Evolutionary conservation across 2,329 filamentous ascomycete genomes (phyloP), one percentile per base, ranked within the genome.

Genomic region (Mycogone perniciosa): DNA sequence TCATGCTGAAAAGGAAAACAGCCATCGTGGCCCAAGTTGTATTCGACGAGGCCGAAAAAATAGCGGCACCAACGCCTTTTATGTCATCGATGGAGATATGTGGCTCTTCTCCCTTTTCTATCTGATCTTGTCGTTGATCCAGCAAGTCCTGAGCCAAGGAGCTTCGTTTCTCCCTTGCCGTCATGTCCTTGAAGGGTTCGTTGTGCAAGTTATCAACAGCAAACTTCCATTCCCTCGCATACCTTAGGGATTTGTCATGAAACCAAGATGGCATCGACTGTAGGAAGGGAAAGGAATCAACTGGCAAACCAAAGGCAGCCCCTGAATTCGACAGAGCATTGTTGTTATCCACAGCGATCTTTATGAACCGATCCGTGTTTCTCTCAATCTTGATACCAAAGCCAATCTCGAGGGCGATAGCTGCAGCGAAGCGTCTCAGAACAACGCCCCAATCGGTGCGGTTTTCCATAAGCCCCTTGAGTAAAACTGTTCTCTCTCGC

Each of bases 241-340:
- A 63, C 34, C 54, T 59, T 20, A 67, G 57, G 1, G 62, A 62
- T 20, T 58, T 57, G 41, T 67, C 64, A 35, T 65, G 61, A 3
- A 64, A 58, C 56, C 64, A 71, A 30, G 65, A 57, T 0, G 75
- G 73, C n/a, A 77, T 55, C 53, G 68, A 67, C 39, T 64, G 66
- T 30, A 71, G 58, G n/a, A 68, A 61, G 0, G 76, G 76, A 47
- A 78, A 75, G 54, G 74, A 68, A 57, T 78, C 76, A 10, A 77
- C 71, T 2, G 74, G 62, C 2, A 70, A 73, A 4, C 58, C 61
- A 2, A 56, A 63, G 0, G 63, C 63, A 2, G 62, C 60, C 7
- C 65, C 66, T 3, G 61, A 60, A 31, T 66, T 59, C 0, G 56
- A 59, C 1, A 64, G 48, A 1, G 63, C 62, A 41, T 65, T 61